Evolutionary conservation across 2,329 filamentous ascomycete species (phyloP).

Genomic region (Nemania sp.): DNA sequence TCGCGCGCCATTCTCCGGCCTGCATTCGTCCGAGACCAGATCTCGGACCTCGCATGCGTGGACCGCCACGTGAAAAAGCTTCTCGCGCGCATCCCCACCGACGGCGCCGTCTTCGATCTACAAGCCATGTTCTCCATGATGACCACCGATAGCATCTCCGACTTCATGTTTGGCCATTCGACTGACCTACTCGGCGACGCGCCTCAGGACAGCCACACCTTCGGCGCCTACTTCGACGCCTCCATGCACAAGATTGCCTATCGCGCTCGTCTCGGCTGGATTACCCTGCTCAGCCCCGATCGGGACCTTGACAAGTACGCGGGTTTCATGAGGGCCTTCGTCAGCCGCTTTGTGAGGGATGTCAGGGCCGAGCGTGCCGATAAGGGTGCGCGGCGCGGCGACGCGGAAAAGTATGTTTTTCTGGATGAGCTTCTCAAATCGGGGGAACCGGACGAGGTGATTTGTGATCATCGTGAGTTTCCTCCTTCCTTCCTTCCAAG

Average conservation of each 20-base stretch:
- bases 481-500: not conserved
- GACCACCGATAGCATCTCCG: slow-evolving; percentile 74
- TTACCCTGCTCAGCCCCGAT: slow-evolving; percentile 53
- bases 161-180: slow-evolving; percentile 68
- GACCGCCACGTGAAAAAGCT: slow-evolving; percentile 75
- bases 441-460: slow-evolving; percentile 57
- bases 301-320: slow-evolving; percentile 55
- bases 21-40: slow-evolving; percentile 64
- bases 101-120: slow-evolving; percentile 69
- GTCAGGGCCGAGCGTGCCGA: slow-evolving; percentile 53
- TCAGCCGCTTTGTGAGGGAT: slow-evolving; percentile 56
- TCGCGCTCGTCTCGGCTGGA: slow-evolving; percentile 57
- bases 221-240: slow-evolving; percentile 63
- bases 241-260: slow-evolving; percentile 56
- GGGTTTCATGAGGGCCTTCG: slow-evolving; percentile 59
- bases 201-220: slow-evolving; percentile 55
- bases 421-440: slow-evolving; percentile 66
- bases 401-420: slow-evolving; percentile 64
- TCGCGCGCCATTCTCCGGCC: slow-evolving; percentile 65
- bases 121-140: slow-evolving; percentile 73
- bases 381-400: slow-evolving; percentile 52
- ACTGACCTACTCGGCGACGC: slow-evolving; percentile 56
- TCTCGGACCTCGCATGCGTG: slow-evolving; percentile 76
- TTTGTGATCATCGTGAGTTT: slow-evolving; percentile 59
- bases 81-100: slow-evolving; percentile 67